phyloP scores from a whole-genome alignment of 768 basidiomycete species.

The Pleurotus djamor region DNA sequence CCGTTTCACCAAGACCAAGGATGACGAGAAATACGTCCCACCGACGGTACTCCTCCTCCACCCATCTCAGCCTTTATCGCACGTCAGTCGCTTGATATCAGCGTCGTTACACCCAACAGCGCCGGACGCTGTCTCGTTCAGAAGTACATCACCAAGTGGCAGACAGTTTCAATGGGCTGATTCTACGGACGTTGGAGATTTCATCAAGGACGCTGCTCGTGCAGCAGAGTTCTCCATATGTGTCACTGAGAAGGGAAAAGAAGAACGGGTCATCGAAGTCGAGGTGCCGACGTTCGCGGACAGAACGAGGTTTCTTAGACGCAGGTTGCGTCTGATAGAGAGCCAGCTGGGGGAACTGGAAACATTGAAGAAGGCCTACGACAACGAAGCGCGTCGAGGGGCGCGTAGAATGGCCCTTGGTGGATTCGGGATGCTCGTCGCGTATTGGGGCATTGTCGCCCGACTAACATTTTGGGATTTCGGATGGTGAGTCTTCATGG shows the following conservation, averaged over 20 bases:
- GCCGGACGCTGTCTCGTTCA: conserved; percentile 38
- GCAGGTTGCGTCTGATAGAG: conserved; percentile 40
- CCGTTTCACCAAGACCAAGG: conserved; percentile 15
- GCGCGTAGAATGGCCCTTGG: conserved; percentile 55
- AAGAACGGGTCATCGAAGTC: conserved; percentile 36
- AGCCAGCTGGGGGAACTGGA: conserved; percentile 48
- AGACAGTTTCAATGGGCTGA: conserved; percentile 56
- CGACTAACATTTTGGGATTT: conserved; percentile 65
- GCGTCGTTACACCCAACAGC: conserved; percentile 35
- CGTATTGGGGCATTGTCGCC: conserved; percentile 65
- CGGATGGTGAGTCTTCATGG: conserved; percentile 50
- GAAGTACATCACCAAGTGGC: conserved; percentile 28
- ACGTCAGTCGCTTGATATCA: conserved; percentile 55
- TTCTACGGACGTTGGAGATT: conserved; percentile 64
- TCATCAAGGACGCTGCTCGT: conserved; percentile 60
- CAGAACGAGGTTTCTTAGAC: conserved; percentile 56
- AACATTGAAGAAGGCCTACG: conserved; percentile 51
- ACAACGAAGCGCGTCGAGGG: conserved; percentile 52
- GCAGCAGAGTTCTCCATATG: conserved; percentile 51
- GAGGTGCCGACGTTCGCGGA: conserved; percentile 63
- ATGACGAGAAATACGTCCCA: conserved; percentile 12
- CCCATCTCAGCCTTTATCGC: conserved; percentile 67
- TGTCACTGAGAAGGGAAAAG: conserved; percentile 24
- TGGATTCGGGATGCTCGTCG: conserved; percentile 56
- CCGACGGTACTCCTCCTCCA: conserved; percentile 64